Evolutionary conservation across 768 basidiomycete genomes (phyloP), one percentile per base, ranked within the genome.

Genomic region (Kwoniella sp.): DNA sequence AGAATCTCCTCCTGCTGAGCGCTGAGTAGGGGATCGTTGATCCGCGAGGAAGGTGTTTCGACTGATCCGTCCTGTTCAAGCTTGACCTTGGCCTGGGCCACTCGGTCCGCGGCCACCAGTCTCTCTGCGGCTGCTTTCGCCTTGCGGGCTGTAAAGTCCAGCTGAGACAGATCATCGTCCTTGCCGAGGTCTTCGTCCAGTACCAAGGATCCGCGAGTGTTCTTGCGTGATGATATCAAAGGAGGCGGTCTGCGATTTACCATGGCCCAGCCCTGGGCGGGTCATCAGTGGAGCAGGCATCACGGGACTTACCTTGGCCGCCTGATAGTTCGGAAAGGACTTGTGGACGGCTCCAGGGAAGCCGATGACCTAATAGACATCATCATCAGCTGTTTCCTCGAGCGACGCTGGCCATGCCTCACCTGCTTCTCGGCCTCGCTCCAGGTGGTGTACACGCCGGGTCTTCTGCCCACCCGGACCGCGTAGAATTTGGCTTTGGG

Each of bases 391-490:
- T 11, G n/a, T n/a, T n/a, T n/a, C n/a, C n/a, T n/a, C n/a, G n/a
- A n/a, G n/a, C n/a, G 41, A 10, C 5, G 25, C 25, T 27, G 8
- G 34, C 33, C 25, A 33, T 10, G 25, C 34, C 57, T 56, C 20
- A 67, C 67, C 48, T 69, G 67, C 8, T 34, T 47, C 47, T 61
- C 56, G 5, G 62, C 50, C 23, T 69, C 60, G 9, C 20, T 40
- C 67, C 65, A 66, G 7, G 51, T 62, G 12, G 50, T 43, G 40
- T 66, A 69, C 5, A 69, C 62, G 7, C 67, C 67, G 3, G 65
- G 67, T 10, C 19, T 15, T 38, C 67, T 20, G 15, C 67, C 67
- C 22, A 42, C 32, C 27, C 46, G 48, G n/a, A 69, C 67, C 1
- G 50, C 64, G 36, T 69, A 67, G 47, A 36, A 69, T 44, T 49